Base-by-base conservation (phyloP, 768 basidiomycete species). In the Hypholoma sublateritium region DNA sequence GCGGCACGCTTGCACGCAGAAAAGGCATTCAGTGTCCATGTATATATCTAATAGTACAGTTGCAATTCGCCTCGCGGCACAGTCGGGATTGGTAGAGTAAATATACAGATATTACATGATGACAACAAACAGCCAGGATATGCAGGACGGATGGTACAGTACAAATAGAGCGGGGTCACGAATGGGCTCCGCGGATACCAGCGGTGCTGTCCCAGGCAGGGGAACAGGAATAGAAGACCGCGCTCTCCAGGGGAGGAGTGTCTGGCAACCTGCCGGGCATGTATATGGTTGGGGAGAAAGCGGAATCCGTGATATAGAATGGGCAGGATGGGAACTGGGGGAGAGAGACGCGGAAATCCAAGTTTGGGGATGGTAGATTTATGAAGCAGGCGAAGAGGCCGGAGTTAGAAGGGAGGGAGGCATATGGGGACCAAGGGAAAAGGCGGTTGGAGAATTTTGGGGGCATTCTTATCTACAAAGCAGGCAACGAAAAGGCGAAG, bases 281-380 rank as follows among this genome's bases (percentile, higher is more conserved):
- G 39, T 41, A 43, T 32, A 32, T 32, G 43, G 16, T n/a, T 42
- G 42, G 16, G 51, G 41, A n/a, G 25, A 52, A 13, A 24, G 39
- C 12, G 39, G 16, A 41, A 39, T 53, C 42, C 53, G 13, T 37
- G 43, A 45, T 3, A 41, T 43, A 44, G 32, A 44, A 46, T 45
- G 19, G 32, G 8, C 6, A 28, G 52, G 42, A 25, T 50, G 44
- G 32, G 44, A 19, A 50, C 34, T 7, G 47, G 42, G 22, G 19
- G 24, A 3, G 39, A 19, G 25, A 34, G 28, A 24, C n/a, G 22
- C 14, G 28, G 28, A 50, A 44, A 53, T 34, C 53, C 42, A 53
- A 45, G 21, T 22, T 42, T 43, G 42, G 43, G 53, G 34, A 43
- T 35, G 49, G 17, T 57, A 57, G 41, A 57, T 57, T 56, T 51